A percentile compares a stretch with the other conserved stretches of the same genome.
Conservation (phyloP, 306 rosid genomes). For the Castanospermum australe region DNA sequence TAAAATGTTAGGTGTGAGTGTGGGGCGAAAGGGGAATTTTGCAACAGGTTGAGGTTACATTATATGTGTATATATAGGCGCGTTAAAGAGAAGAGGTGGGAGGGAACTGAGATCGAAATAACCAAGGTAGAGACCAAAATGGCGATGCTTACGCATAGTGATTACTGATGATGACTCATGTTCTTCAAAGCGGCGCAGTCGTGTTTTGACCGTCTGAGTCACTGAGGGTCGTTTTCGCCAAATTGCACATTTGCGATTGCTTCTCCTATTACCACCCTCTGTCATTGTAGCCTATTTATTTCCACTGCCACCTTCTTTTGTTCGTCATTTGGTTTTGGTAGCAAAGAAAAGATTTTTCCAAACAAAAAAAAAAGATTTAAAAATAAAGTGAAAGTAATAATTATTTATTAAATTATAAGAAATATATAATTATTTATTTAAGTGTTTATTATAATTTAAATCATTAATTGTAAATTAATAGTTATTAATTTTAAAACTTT, state of each 20-base stretch:
- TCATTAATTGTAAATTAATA: too few relatives aligned
- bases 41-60: not conserved
- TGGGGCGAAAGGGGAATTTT: not conserved
- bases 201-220: conserved; percentile 25
- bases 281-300: too few relatives aligned
- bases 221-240: not conserved
- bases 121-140: not conserved
- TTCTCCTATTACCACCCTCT: not conserved
- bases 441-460: too few relatives aligned
- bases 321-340: too few relatives aligned
- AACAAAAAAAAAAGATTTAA: too few relatives aligned
- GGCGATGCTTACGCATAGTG: not conserved
- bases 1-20: not conserved
- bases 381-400: too few relatives aligned
- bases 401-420: too few relatives aligned
- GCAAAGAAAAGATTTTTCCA: too few relatives aligned
- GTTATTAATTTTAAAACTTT: too few relatives aligned
- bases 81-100: not conserved
- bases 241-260: not conserved
- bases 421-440: too few relatives aligned
- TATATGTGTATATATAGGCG: not conserved
- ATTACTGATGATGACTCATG: not conserved
- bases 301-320: too few relatives aligned
- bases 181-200: conserved; percentile 33
- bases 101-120: conserved; percentile 19